Evolutionary conservation across 2,329 filamentous ascomycete genomes (phyloP).

Genomic region (Cylindrodendrum hubeiense): DNA sequence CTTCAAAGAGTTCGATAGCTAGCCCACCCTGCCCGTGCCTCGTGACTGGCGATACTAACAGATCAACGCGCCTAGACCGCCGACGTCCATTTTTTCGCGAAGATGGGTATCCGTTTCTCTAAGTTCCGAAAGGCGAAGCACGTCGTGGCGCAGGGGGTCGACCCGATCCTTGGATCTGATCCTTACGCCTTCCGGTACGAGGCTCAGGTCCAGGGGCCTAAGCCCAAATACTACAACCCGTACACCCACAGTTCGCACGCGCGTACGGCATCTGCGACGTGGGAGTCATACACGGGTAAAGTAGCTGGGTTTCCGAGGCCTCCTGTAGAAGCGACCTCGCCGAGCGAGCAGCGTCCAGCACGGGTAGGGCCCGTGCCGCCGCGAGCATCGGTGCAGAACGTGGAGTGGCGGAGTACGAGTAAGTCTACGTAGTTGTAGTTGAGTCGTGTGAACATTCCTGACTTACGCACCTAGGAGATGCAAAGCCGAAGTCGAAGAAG

Average conservation of each 20-base stretch:
- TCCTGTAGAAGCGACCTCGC: not conserved
- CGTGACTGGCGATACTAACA: not conserved
- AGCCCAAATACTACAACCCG: conserved; percentile 15
- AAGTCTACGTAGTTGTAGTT: no score
- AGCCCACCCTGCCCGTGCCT: not conserved
- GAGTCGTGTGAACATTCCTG: no score
- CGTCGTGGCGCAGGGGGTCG: not conserved
- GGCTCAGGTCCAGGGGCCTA: not conserved
- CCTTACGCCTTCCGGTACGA: conserved; percentile 5
- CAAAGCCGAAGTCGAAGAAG: not conserved
- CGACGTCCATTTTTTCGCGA: not conserved
- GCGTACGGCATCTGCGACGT: conserved; percentile 4
- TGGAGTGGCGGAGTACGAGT: no score
- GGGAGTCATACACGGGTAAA: conserved; percentile 14
- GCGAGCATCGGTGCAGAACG: not conserved
- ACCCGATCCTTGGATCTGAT: not conserved
- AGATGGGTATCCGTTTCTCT: not conserved
- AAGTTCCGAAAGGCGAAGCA: not conserved
- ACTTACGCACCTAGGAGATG: no score
- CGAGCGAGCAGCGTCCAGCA: no score
- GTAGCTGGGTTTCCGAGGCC: conserved; percentile 6
- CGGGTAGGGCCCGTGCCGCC: no score
- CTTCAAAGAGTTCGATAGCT: not conserved
- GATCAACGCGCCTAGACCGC: not conserved
- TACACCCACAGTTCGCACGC: not conserved